Evolutionary conservation across 495 filamentous ascomycete genomes (phyloP).

Genomic region (Stereocaulon alpinum): DNA sequence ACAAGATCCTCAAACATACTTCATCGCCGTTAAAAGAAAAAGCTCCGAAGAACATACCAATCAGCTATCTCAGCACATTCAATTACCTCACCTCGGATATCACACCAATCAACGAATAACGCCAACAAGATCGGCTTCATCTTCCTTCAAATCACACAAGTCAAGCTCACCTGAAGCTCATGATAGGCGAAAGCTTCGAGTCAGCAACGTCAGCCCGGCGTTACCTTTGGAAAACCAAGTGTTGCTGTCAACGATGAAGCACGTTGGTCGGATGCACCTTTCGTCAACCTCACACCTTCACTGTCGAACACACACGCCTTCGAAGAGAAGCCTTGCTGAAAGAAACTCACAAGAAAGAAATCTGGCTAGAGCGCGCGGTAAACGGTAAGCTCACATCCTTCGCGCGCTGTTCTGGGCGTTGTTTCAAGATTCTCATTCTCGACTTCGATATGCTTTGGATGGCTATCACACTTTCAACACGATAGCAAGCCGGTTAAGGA

Average conservation of each 20-base stretch:
- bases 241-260: conserved; percentile 10
- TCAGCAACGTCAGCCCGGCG: not conserved
- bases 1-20: not conserved
- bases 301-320: not conserved
- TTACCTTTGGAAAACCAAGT: not conserved
- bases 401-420: not conserved
- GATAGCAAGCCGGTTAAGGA: not conserved
- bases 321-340: not conserved
- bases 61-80: conserved; percentile 4
- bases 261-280: conserved; percentile 6
- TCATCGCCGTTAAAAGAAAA: not conserved
- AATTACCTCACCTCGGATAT: conserved; percentile 10
- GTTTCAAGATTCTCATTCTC: not conserved
- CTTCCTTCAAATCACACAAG: conserved; percentile 5
- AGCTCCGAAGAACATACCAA: conserved; percentile 5
- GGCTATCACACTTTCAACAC: not conserved
- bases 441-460: not conserved
- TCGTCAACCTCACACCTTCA: conserved; percentile 5
- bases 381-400: conserved; percentile 18
- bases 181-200: conserved; percentile 10
- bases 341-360: not conserved
- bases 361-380: conserved; percentile 14
- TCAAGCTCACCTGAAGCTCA: not conserved
- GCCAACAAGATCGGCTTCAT: not conserved
- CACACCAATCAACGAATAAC: conserved; percentile 5